A percentile compares a stretch with the other conserved stretches of the same genome.
phyloP scores from a whole-genome alignment of 257 asterid species.

The Gentiana straminea region DNA sequence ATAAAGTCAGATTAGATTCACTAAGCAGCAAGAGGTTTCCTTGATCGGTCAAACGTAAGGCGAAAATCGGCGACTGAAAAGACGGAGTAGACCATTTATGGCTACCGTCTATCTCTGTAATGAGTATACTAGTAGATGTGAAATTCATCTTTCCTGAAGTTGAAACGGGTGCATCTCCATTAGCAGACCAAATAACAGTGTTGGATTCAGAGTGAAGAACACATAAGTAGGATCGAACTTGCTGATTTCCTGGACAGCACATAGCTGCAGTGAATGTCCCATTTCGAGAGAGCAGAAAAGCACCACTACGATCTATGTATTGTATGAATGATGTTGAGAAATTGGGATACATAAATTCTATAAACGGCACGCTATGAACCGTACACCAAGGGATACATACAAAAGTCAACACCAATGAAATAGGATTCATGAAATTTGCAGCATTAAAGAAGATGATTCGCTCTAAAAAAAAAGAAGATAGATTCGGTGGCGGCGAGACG shows the following conservation, averaged over 20 bases:
- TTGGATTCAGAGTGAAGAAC: slow-evolving; percentile 47
- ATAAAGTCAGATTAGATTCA: slow-evolving; percentile 27
- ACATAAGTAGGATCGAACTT: slow-evolving; percentile 36
- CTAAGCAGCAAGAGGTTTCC: slow-evolving; percentile 67
- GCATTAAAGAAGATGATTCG: too few relatives aligned
- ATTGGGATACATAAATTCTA: slow-evolving; percentile 45
- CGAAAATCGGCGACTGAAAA: slow-evolving; percentile 16
- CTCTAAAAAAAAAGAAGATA: too few relatives aligned
- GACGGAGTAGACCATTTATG: slow-evolving; percentile 48
- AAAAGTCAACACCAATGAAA: slow-evolving; percentile 19
- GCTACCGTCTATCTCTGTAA: slow-evolving; percentile 25
- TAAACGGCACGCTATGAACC: slow-evolving; percentile 16
- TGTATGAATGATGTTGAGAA: slow-evolving; percentile 35
- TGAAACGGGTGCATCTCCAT: slow-evolving; percentile 43
- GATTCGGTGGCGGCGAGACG: too few relatives aligned
- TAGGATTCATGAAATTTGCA: slow-evolving; percentile 22
- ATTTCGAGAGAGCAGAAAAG: slow-evolving; percentile 46
- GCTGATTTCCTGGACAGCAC: slow-evolving; percentile 31
- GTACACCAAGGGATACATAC: slow-evolving; percentile 12
- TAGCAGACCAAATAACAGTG: slow-evolving; percentile 59
- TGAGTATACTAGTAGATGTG: slow-evolving; percentile 26
- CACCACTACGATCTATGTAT: slow-evolving; percentile 27
- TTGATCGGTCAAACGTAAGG: slow-evolving; percentile 32
- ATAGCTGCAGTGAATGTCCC: slow-evolving; percentile 50
- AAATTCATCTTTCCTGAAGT: slow-evolving; percentile 29